Conservation (phyloP, 768 basidiomycete species). For the Xanthoconium purpureum region DNA sequence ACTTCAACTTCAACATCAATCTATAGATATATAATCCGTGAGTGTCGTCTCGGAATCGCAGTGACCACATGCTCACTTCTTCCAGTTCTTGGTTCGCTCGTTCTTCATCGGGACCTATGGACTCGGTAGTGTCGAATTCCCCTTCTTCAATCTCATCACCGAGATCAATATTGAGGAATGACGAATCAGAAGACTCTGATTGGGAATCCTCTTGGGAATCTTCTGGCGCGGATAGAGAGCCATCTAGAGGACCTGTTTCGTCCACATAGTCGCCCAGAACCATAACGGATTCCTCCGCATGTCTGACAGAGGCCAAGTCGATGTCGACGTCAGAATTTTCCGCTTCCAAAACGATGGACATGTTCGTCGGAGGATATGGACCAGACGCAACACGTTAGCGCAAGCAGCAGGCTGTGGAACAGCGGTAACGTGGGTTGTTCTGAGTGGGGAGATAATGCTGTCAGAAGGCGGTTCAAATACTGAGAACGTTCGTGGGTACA, state of each 20-base stretch:
- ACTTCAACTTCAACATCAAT: slow-evolving; percentile 10
- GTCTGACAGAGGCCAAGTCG: slow-evolving; percentile 1
- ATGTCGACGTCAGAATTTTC: slow-evolving; percentile 8
- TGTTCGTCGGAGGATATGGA: neutral
- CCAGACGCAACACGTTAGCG: neutral
- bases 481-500: slow-evolving; percentile 17
- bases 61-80: slow-evolving; percentile 7
- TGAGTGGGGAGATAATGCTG: neutral
- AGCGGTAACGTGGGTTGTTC: neutral
- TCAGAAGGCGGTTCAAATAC: slow-evolving; percentile 5
- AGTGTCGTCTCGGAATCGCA: neutral
- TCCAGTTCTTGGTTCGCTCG: slow-evolving; percentile 8
- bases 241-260: slow-evolving; percentile 2
- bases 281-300: slow-evolving; percentile 11
- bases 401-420: neutral
- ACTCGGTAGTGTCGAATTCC: slow-evolving; percentile 14
- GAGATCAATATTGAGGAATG: slow-evolving; percentile 18
- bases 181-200: slow-evolving; percentile 20
- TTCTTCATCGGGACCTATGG: slow-evolving; percentile 12
- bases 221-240: neutral
- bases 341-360: slow-evolving; percentile 18
- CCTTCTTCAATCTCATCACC: slow-evolving; percentile 12
- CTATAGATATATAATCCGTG: slow-evolving; percentile 4
- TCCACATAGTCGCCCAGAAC: neutral
- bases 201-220: slow-evolving; percentile 6